Conservation (phyloP, 148 eudicot genomes). For the Diospyros lotus region DNA sequence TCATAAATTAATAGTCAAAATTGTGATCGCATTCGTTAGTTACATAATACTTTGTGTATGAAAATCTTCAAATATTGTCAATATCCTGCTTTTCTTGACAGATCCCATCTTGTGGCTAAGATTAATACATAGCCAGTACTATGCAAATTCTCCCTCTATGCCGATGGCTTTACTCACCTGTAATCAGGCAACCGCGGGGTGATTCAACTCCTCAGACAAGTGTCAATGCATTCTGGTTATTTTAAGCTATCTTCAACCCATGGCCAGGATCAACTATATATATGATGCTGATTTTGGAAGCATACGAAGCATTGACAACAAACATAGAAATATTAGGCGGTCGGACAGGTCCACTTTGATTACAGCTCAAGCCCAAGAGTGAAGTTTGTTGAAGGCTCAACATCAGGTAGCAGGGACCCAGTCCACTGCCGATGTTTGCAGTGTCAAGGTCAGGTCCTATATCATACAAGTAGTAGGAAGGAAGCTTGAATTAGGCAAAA, state of each 20-base stretch:
- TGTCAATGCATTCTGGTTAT: slow-evolving; percentile 47
- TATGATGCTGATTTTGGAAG: slow-evolving; percentile 44
- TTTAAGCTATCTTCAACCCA: slow-evolving; percentile 47
- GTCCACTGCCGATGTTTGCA: slow-evolving; percentile 91
- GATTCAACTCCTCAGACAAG: slow-evolving; percentile 46
- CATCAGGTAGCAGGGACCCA: slow-evolving; percentile 74
- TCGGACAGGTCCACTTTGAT: slow-evolving; percentile 78
- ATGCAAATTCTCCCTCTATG: slow-evolving; percentile 54
- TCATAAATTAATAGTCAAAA: not conserved
- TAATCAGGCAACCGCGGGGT: slow-evolving; percentile 48
- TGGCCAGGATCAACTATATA: slow-evolving; percentile 46
- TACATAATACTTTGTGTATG: not conserved
- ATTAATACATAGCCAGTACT: slow-evolving; percentile 83
- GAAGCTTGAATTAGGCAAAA: not conserved
- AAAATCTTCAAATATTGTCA: not conserved
- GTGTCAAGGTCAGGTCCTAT: slow-evolving; percentile 95
- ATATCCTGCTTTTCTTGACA: slow-evolving; percentile 26
- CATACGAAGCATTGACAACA: slow-evolving; percentile 38
- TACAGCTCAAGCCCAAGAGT: slow-evolving; percentile 51
- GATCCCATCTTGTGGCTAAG: slow-evolving; percentile 80
- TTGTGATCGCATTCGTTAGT: slow-evolving; percentile 2
- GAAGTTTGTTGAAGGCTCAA: slow-evolving; percentile 67
- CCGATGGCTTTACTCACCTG: slow-evolving; percentile 60
- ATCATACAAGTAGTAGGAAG: slow-evolving; percentile 51
- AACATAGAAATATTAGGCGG: slow-evolving; percentile 49